Evolutionary conservation across 2,329 filamentous ascomycete genomes (phyloP).

Genomic region (Cercospora janseana): DNA sequence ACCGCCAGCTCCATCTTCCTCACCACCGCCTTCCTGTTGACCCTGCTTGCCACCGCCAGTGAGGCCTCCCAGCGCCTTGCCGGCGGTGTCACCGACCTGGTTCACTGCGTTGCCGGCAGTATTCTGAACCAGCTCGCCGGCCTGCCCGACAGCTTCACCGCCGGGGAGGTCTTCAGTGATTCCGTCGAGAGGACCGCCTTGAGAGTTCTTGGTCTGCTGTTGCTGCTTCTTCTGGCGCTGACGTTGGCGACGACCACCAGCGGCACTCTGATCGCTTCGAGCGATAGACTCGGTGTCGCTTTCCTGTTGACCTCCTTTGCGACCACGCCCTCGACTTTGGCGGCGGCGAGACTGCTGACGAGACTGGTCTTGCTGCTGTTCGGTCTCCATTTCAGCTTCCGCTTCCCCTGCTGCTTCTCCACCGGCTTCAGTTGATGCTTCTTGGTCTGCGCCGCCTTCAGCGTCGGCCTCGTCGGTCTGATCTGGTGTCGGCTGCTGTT

Average conservation of each 20-base stretch:
- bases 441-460: slow-evolving; percentile 39
- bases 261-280: slow-evolving; percentile 53
- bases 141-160: slow-evolving; percentile 53
- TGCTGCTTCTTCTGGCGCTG: slow-evolving; percentile 53
- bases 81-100: slow-evolving; percentile 46
- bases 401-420: slow-evolving; percentile 42
- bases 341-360: slow-evolving; percentile 49
- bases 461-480: slow-evolving; percentile 46
- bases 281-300: slow-evolving; percentile 56
- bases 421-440: slow-evolving; percentile 37
- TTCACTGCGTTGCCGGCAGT: slow-evolving; percentile 50
- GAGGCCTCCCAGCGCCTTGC: slow-evolving; percentile 49
- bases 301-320: slow-evolving; percentile 42
- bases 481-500: slow-evolving; percentile 49
- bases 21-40: slow-evolving; percentile 35
- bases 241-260: slow-evolving; percentile 57
- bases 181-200: slow-evolving; percentile 53
- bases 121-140: slow-evolving; percentile 56
- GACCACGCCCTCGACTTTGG: slow-evolving; percentile 51
- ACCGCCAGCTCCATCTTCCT: slow-evolving; percentile 43
- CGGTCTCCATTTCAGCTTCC: slow-evolving; percentile 45
- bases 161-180: slow-evolving; percentile 56
- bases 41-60: slow-evolving; percentile 42
- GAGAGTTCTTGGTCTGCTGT: slow-evolving; percentile 41
- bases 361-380: slow-evolving; percentile 42